These are phyloP conservation scores for Aspergillus unguis DNA, from an alignment of 2,329 filamentous ascomycete genomes.

Conservation along the genomic window DNA sequence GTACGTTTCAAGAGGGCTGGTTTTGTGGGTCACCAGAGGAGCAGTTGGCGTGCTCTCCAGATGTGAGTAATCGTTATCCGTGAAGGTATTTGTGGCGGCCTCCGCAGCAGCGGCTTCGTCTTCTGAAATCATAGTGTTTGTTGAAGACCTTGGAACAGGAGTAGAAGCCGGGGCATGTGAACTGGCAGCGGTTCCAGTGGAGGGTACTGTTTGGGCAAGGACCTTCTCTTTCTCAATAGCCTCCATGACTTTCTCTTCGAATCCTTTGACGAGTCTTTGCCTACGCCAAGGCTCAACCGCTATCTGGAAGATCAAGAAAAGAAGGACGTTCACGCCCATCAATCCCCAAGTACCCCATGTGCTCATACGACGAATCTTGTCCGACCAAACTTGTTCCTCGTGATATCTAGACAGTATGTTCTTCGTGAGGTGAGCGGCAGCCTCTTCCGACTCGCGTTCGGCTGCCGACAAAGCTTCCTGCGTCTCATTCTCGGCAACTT, in stretches of 20 bases:
- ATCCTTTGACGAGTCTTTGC: slow-evolving; percentile 72
- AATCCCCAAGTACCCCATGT: slow-evolving; percentile 98
- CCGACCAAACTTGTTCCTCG: slow-evolving; percentile 98
- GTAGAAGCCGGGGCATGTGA: background rate
- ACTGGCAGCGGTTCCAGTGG: background rate
- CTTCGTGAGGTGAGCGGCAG: slow-evolving; percentile 70
- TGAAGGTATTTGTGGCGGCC: background rate
- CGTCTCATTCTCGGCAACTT: slow-evolving; percentile 72
- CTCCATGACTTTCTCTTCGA: slow-evolving; percentile 71
- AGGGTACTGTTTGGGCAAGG: slow-evolving; percentile 14
- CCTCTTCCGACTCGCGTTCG: slow-evolving; percentile 76
- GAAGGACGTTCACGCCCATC: slow-evolving; percentile 91
- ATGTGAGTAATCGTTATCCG: background rate
- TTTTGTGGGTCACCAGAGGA: slow-evolving; percentile 17
- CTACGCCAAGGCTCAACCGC: slow-evolving; percentile 92
- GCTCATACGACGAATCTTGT: slow-evolving; percentile 91
- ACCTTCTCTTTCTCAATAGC: slow-evolving; percentile 66
- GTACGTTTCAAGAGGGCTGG: slow-evolving; percentile 16
- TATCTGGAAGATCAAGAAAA: slow-evolving; percentile 83
- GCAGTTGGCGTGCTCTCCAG: slow-evolving; percentile 4
- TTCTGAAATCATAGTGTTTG: slow-evolving; percentile 1
- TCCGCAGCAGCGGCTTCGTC: background rate
- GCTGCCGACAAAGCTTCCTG: slow-evolving; percentile 69
- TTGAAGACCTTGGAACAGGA: background rate
- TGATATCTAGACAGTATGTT: slow-evolving; percentile 90